Conservation (phyloP, 768 basidiomycete species). For the Auricularia auricula-judae region DNA sequence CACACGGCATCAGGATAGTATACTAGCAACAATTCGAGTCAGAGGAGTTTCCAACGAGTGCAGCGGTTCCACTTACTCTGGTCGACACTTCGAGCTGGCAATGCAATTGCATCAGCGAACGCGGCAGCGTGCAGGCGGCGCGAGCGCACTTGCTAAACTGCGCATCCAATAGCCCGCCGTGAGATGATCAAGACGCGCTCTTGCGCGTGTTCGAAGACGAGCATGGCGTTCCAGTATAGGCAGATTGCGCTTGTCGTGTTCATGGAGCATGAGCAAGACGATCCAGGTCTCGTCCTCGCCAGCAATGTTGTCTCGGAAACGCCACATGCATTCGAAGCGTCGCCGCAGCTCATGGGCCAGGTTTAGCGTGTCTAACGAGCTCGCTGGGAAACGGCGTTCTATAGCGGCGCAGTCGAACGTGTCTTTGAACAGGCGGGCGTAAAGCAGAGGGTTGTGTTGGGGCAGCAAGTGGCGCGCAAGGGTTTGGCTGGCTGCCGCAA, state of each 20-base stretch:
- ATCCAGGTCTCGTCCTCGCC: not conserved
- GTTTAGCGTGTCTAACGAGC: slow-evolving; percentile 27
- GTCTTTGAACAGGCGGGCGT: slow-evolving; percentile 52
- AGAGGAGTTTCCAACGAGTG: too few species aligned
- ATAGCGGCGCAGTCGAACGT: slow-evolving; percentile 56
- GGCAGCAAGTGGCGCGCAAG: slow-evolving; percentile 37
- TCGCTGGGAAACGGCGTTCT: slow-evolving; percentile 36
- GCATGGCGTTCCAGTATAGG: not conserved
- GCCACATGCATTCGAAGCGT: slow-evolving; percentile 47
- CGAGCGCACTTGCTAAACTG: not conserved
- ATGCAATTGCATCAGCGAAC: too few species aligned
- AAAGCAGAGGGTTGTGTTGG: slow-evolving; percentile 51
- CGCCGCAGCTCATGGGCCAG: slow-evolving; percentile 54
- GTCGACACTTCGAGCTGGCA: too few species aligned
- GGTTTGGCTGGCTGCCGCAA: too few species aligned
- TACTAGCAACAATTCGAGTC: too few species aligned
- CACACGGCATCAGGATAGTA: not conserved
- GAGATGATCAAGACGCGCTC: not conserved
- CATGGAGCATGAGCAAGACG: not conserved
- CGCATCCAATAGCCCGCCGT: not conserved
- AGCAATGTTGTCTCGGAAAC: slow-evolving; percentile 27
- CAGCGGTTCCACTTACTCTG: too few species aligned
- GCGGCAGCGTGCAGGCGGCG: too few species aligned
- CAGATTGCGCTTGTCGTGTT: not conserved
- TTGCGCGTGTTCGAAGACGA: not conserved